Evolutionary conservation across 2,329 filamentous ascomycete genomes (phyloP), one percentile per base, ranked within the genome.

Genomic region (Stylonectria norvegica): DNA sequence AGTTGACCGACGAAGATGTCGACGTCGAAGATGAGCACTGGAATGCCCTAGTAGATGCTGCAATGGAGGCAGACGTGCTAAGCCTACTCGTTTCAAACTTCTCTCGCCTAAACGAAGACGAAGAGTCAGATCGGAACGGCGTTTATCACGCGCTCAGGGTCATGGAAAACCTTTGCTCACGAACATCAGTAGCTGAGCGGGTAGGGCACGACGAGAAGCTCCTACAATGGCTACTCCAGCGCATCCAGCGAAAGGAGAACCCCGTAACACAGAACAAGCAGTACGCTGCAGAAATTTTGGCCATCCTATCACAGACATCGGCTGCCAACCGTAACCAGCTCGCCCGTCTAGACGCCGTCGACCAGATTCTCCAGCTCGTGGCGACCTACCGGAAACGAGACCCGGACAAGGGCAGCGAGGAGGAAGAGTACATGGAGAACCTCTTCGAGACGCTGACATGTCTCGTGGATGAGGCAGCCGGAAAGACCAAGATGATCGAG

Each of bases 341-440:
- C 5, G 77, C 79, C 25, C 64, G 69, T 19, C 66, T 84, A 1
- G 83, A 95, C 46, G 85, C 86, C 1, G 74, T 93, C 6, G 91
- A 98, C 55, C 64, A 76, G 3, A 71, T 95, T 52, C 80, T 98
- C 11, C 89, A 94, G 64, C 74, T 95, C 1, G 77, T 94, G 0
- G 87, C 90, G 2, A 71, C 83, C 2, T 98, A 97, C 66, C 82
- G 93, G 41, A 86, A 85, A 67, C 78, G 83, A 34, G 90, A 98
- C 58, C 93, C 93, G 0, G 78, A 82, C 34, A 91, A 86, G 58
- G 88, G 89, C 43, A 82, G 84, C 20, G 84, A 93, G 36, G 93
- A 97, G 63, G 90, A 95, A 60, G 93, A 98, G 67, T 96, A 87
- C 61, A 86, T 94, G 60, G 89, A 95, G 64, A 95, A 98, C 51